Base-by-base conservation (phyloP, 225 moss, liverwort and hornwort species). In the Bryoerythrophyllum caledonicum region DNA sequence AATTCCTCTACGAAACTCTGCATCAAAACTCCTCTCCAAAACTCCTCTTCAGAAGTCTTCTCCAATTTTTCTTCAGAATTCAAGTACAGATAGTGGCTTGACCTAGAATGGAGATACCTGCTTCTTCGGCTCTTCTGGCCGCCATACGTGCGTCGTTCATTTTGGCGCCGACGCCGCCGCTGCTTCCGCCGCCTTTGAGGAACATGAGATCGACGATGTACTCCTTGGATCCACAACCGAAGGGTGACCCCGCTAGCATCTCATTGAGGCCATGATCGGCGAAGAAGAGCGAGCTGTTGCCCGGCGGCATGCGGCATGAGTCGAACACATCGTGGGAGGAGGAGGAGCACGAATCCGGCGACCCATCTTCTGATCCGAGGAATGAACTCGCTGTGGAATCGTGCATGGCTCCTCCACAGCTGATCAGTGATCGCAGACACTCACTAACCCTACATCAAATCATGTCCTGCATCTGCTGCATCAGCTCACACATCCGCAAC, bases 101-200 rank as follows among this genome's bases (percentile, higher is more conserved):
- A 73, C 60, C 49, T 51, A 72, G 4, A 73, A 64, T 17, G 3
- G 19, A 10, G 3, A 56, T 41, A 89, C 89, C 87, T 87, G 89
- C 87, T 82, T 87, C 89, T 75, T 89, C 87, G 52, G 89, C 84
- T 73, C 84, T 84, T 67, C 84, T 72, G 51, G 86, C 69, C 25
- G 89, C 87, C 76, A 87, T 78, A 68, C 80, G 78, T 17, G 86
- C 84, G 72, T 89, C 84, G 76, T 87, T 87, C 55, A 89, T 60
- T 71, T 80, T 87, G 30, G 63, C 82, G 78, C 74, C 87, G 41
- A 82, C 75, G 21, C 52, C 52, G 60, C 71, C 78, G 67, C 66
- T 78, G 37, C 77, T 73, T 54, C 38, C 80, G 35, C 77, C 75
- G 59, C 38, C 80, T 35, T 76, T 75, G 63, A 80, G 57, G 28